phyloP scores from a whole-genome alignment of 352 stramenopile species.

The Phytophthora pseudosyringae region DNA sequence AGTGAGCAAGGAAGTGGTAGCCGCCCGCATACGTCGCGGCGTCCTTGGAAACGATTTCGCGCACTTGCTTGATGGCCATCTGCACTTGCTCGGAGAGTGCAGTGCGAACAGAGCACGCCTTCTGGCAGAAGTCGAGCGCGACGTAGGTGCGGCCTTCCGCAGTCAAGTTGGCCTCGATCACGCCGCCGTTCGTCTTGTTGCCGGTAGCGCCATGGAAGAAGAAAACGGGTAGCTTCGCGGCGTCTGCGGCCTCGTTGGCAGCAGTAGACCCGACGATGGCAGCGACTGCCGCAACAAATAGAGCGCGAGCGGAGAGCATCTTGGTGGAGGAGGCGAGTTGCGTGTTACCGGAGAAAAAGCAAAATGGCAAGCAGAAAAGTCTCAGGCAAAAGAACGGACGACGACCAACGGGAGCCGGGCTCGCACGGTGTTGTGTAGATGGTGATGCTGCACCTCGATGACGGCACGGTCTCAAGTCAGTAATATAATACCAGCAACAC shows the following conservation, averaged over 20 bases:
- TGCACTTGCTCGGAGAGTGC: constrained; percentile 44
- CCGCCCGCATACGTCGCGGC: constrained; percentile 40
- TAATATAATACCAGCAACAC: neutral
- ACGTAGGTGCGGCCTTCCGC: constrained; percentile 45
- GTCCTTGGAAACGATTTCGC: constrained; percentile 35
- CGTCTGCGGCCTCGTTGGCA: constrained; percentile 11
- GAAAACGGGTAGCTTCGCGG: constrained; percentile 33
- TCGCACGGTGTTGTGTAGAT: neutral
- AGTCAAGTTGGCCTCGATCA: constrained; percentile 46
- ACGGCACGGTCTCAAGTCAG: neutral
- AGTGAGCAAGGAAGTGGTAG: constrained; percentile 64
- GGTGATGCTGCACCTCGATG: neutral
- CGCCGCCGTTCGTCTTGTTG: constrained; percentile 35
- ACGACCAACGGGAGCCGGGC: neutral
- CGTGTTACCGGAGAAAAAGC: constrained; percentile 5
- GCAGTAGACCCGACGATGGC: constrained; percentile 16
- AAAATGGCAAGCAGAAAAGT: constrained; percentile 6
- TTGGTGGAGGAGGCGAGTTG: neutral
- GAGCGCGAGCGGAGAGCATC: constrained; percentile 23
- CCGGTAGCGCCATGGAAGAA: constrained; percentile 59
- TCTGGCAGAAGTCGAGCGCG: constrained; percentile 52
- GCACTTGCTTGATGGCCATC: constrained; percentile 56
- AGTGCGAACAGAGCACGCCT: constrained; percentile 44
- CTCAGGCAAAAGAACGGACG: neutral
- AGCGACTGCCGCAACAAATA: constrained; percentile 13